phyloP scores from a whole-genome alignment of 148 eudicot species.

The Cornus florida region DNA sequence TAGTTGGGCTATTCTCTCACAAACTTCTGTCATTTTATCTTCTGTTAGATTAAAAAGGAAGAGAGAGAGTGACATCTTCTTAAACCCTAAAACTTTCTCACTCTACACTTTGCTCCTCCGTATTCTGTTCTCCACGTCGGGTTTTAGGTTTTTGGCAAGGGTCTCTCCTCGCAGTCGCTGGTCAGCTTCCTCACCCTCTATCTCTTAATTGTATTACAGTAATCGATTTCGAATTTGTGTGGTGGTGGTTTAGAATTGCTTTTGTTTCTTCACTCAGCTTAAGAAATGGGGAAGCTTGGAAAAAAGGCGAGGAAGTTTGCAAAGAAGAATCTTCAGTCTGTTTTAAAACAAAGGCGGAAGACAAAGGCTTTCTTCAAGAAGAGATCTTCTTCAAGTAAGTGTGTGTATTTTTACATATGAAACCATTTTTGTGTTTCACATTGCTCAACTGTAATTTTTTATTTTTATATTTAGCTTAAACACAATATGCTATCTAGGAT shows the following conservation, averaged over 20 bases:
- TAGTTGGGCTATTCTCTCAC: too few species aligned
- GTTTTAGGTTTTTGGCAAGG: not conserved
- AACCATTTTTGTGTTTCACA: not conserved
- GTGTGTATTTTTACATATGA: not conserved
- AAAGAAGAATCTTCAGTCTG: slow-evolving; percentile 84
- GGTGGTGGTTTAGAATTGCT: slow-evolving; percentile 22
- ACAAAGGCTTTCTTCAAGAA: slow-evolving; percentile 56
- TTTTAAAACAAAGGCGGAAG: slow-evolving; percentile 55
- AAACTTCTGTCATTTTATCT: too few species aligned
- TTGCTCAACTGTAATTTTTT: not conserved
- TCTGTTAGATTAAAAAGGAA: too few species aligned
- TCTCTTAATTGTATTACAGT: too few species aligned
- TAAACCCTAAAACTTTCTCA: too few species aligned
- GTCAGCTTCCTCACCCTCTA: too few species aligned
- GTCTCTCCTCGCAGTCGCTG: not conserved
- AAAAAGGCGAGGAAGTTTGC: slow-evolving; percentile 96
- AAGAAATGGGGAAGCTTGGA: slow-evolving; percentile 81
- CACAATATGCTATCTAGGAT: not conserved
- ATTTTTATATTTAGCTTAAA: not conserved
- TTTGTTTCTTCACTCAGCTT: not conserved
- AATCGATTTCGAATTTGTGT: not conserved
- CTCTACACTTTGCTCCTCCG: too few species aligned
- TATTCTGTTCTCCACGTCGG: not conserved
- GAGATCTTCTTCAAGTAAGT: slow-evolving; percentile 53
- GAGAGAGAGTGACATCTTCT: too few species aligned